Base-by-base conservation (phyloP, 768 basidiomycete genomes). In the Tricholoma sp. region DNA sequence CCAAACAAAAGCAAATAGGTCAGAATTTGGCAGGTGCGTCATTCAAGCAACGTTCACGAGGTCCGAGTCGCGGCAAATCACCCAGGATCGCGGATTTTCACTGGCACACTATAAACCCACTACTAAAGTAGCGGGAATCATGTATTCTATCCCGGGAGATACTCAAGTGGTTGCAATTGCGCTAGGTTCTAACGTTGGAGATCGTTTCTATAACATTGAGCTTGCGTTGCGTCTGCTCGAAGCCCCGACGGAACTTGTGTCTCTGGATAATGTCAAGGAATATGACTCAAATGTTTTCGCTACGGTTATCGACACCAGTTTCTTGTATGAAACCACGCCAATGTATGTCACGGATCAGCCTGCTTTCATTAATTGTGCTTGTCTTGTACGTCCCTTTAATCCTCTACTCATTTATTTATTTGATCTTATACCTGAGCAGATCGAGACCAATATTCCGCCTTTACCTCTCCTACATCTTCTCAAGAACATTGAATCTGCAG, bases 281-380 rank as follows among this genome's bases (percentile, higher is more conserved):
- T 57, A 52, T 37, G 53, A 45, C 9, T 45, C 53, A 17, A 58
- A 69, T 32, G 68, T 68, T 0, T 61, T 61, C 28, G 68, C 78
- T 2, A 65, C 64, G 13, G 75, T 96, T 29, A 69, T 85, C 18
- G 79, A 91, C 62, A 94, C 92, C 1, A 94, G 92, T 66, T 91
- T 94, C 71, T 67, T 98, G 74, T 98, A 98, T 67, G 89, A 98
- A 71, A 94, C 89, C 17, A 78, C 86, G 10, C 92, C 97, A 0
- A 98, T 99, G 97, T 98, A 99, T 67, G 88, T 96, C 42, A 82
- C 82, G 10, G 88, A 97, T 56, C 97, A 99, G 68, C 89, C 87
- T 11, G 73, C 77, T 34, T 98, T 98, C 71, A 80, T 89, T 57
- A 99, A 98, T 65, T 89, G 91, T 60, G 91, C 91, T n/a, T 89